Evolutionary conservation across 306 rosid species (phyloP), one percentile per base, ranked within the genome.

Genomic region (Luffa aegyptiaca): DNA sequence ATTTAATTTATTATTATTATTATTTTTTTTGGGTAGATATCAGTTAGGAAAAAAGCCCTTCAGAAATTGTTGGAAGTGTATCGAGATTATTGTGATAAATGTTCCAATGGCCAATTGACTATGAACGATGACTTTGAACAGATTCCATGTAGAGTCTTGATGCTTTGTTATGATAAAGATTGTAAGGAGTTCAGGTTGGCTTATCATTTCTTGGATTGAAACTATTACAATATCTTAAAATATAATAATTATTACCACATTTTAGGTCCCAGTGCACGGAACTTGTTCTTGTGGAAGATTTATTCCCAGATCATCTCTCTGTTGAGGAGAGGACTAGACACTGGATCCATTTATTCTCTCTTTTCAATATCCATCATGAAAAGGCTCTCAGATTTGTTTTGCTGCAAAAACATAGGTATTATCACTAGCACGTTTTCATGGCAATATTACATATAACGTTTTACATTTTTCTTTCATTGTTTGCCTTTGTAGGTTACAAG

Each of bases 91-190:
- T 95, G 96, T 85, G 87, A 83, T 79, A 85, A 89, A 86, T 95
- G 99, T 84, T 86, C 82, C 39, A 89, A 90, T 83, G 91, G 90
- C 56, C 85, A 85, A 84, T 86, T 87, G 86, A 62, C 64, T 79
- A 83, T 86, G 71, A 83, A n/a, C n/a, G n/a, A n/a, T n/a, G n/a
- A n/a, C n/a, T n/a, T n/a, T n/a, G n/a, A n/a, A 87, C 85, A 86
- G 83, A 91, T 95, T 77, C 97, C 97, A 8, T 90, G 95, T 87
- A 91, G 93, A 83, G 84, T 95, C 31, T 79, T 93, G 92, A 85
- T 91, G 97, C 96, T 91, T 81, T 95, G 93, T 88, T 92, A 84
- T 86, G 95, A 94, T 85, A 91, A 88, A 82, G 98, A 92, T 84
- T 88, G 97, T 81, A 90, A 88, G 85, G 96, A 91, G 81, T 92